Base-by-base conservation (phyloP, 148 eudicot genomes). In the Rhododendron ferrugineum region DNA sequence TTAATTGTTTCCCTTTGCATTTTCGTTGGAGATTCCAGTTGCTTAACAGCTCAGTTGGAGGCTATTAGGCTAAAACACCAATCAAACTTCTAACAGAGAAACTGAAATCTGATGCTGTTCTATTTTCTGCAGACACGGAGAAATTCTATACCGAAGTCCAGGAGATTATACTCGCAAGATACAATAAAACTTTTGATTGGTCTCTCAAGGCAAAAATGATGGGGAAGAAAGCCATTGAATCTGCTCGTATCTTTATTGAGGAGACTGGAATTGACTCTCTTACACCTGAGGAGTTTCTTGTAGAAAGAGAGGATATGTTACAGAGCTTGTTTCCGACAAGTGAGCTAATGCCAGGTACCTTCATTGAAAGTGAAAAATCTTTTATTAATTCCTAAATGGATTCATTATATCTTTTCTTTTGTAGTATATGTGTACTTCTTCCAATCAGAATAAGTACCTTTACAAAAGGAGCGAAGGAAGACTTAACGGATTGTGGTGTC, bases 171-270 rank as follows among this genome's bases (percentile, higher is more conserved):
- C 93, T 97, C 22, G 92, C 94, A 70, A 92, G 98, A 89, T 97
- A 88, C 91, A 92, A 93, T 85, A 97, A 95, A 89, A 97, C 95
- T 44, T 97, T 97, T 89, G 98, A 97, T 90, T 95, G 99, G 99
- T 90, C 98, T 85, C 94, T 97, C 56, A 97, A 95, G 93, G 92
- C 99, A 46, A 97, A 92, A 88, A 95, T 97, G 99, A 97, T 97
- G 99, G 99, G 99, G 54, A 97, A 83, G 88, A 97, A 97, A 88
- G 98, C 99, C 64, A 89, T 95, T 81, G 99, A 97, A 91, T 94
- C 98, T 87, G 99, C 99, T 79, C 91, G 87, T 81, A 85, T 97
- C 83, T 97, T 97, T 92, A 98, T 97, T 46, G 95, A 95, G 90
- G 98, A 95, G 88, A 91, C 93, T 73, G 98, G 98, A 87, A 92